Conservation (phyloP, 2,329 filamentous ascomycete species). For the Fusarium praegraminearum region DNA sequence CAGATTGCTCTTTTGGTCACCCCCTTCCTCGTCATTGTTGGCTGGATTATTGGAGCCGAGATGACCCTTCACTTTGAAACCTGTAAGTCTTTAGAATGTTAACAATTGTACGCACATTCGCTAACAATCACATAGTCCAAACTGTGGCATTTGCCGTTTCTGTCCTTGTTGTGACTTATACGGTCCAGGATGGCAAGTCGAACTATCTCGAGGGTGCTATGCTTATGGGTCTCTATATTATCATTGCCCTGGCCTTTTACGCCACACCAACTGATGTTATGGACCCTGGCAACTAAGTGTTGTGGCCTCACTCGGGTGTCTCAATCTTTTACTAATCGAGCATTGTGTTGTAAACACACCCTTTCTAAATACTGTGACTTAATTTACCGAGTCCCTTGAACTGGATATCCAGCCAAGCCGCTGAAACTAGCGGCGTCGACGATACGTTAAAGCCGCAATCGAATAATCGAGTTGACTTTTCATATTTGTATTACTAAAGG, state of each 20-base stretch:
- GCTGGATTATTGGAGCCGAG: slow-evolving; percentile 78
- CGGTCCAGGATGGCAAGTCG: slow-evolving; percentile 83
- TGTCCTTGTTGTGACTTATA: slow-evolving; percentile 80
- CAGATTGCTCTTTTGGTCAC: slow-evolving; percentile 87
- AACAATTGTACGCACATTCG: neutral
- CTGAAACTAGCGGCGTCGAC: neutral
- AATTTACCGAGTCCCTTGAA: neutral
- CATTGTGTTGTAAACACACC: slow-evolving; percentile 4
- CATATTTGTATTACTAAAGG: slow-evolving; percentile 44
- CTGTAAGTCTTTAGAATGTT: slow-evolving; percentile 48
- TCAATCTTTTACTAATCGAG: neutral
- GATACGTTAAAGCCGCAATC: slow-evolving; percentile 12
- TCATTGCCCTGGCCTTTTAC: slow-evolving; percentile 72
- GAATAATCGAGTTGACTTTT: slow-evolving; percentile 34
- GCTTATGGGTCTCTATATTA: slow-evolving; percentile 66
- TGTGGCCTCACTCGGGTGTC: neutral
- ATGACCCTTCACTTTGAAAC: slow-evolving; percentile 86
- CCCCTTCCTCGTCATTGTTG: slow-evolving; percentile 81
- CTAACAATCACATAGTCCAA: slow-evolving; percentile 64
- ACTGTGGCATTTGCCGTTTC: slow-evolving; percentile 82
- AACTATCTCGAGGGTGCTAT: slow-evolving; percentile 88
- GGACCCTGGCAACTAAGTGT: slow-evolving; percentile 48
- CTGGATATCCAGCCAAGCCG: neutral
- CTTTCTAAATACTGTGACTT: slow-evolving; percentile 5
- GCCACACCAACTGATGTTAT: slow-evolving; percentile 64